A percentile compares a stretch with the other conserved stretches of the same genome.
phyloP scores from a whole-genome alignment of 306 rosid genomes.

The Citrullus mucosospermus region DNA sequence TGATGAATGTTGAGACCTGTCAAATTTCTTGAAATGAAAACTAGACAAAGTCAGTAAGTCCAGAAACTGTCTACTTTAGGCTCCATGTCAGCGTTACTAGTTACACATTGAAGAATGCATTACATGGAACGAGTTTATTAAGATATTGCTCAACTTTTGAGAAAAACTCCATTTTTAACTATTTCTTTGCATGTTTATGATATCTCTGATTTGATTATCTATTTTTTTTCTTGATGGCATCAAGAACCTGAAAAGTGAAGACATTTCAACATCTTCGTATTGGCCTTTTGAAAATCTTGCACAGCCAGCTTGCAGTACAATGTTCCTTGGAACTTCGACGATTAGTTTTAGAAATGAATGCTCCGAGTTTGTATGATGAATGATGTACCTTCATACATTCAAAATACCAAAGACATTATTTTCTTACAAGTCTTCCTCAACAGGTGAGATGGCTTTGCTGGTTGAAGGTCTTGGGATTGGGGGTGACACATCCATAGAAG shows the following conservation, averaged over 20 bases:
- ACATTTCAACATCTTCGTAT: neutral
- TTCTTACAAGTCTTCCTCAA: conserved; percentile 5
- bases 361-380: neutral
- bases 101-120: neutral
- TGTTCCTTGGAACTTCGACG: neutral
- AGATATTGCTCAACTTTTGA: neutral
- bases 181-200: neutral
- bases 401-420: neutral
- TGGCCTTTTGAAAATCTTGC: neutral
- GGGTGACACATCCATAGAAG: conserved; percentile 61
- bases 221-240: neutral
- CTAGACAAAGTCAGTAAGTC: neutral
- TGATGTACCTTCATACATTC: neutral
- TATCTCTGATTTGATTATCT: neutral
- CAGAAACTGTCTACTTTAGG: neutral
- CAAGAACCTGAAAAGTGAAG: neutral
- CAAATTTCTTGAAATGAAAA: neutral
- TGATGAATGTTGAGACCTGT: neutral
- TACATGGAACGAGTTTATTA: neutral
- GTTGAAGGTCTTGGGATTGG: conserved; percentile 85
- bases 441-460: conserved; percentile 71
- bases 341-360: neutral
- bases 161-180: neutral
- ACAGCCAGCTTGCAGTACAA: neutral
- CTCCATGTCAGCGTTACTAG: neutral